These are phyloP conservation scores for Hysterium pulicare DNA, from an alignment of 2,329 filamentous ascomycete species.

Conservation along the genomic window DNA sequence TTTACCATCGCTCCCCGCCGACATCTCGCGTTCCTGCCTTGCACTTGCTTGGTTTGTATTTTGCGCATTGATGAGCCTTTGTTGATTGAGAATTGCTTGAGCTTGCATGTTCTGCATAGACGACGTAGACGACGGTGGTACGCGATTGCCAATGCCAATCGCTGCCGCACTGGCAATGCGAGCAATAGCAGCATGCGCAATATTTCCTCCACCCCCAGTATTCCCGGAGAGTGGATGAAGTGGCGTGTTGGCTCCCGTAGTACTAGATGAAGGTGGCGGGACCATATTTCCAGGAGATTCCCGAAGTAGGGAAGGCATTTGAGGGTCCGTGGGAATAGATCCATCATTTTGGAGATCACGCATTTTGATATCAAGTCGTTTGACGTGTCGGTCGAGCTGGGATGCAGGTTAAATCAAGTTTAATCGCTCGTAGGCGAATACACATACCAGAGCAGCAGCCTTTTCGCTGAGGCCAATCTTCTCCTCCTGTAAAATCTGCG, in stretches of 20 bases:
- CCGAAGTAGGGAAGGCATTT: slow-evolving; percentile 56
- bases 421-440: background rate
- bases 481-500: slow-evolving; percentile 69
- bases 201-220: slow-evolving; percentile 50
- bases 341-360: slow-evolving; percentile 58
- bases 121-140: slow-evolving; percentile 27
- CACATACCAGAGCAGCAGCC: slow-evolving; percentile 56
- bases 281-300: slow-evolving; percentile 49
- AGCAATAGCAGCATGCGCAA: slow-evolving; percentile 48
- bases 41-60: slow-evolving; percentile 28
- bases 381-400: slow-evolving; percentile 60
- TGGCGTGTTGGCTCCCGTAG: slow-evolving; percentile 47
- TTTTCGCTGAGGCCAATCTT: slow-evolving; percentile 70
- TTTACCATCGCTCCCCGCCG: slow-evolving; percentile 54
- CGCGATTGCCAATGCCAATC: slow-evolving; percentile 18
- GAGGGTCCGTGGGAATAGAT: slow-evolving; percentile 56
- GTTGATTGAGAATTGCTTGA: slow-evolving; percentile 35
- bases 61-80: slow-evolving; percentile 34
- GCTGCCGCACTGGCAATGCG: slow-evolving; percentile 37
- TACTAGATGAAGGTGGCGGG: slow-evolving; percentile 44
- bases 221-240: slow-evolving; percentile 56
- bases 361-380: slow-evolving; percentile 60
- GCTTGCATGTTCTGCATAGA: slow-evolving; percentile 35
- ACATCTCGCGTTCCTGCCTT: slow-evolving; percentile 51
- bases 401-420: slow-evolving; percentile 15